A percentile compares a stretch with the other conserved stretches of the same genome.
These are phyloP conservation scores for Ochetophila trinervis DNA, from an alignment of 306 rosid species.

Conservation along the genomic window DNA sequence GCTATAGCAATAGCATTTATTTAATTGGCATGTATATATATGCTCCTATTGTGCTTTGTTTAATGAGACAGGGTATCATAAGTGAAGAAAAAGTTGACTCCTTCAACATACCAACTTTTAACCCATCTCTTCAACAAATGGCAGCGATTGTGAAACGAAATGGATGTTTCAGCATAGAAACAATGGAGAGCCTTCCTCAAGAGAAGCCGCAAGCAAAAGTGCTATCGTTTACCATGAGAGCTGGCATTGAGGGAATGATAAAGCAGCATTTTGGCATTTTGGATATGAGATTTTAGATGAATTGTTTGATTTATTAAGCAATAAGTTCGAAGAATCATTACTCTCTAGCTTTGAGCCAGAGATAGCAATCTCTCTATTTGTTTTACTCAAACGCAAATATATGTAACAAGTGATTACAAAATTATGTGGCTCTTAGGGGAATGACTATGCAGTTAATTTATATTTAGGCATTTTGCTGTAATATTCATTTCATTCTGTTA, in stretches of 20 bases:
- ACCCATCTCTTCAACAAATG: constrained; percentile 10
- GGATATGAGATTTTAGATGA: constrained; percentile 20
- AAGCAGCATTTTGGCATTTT: constrained; percentile 33
- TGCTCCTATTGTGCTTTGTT: too few species aligned
- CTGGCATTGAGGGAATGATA: constrained; percentile 13
- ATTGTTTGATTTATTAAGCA: constrained; percentile 12
- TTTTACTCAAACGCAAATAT: constrained; percentile 16
- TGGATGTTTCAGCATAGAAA: constrained; percentile 18
- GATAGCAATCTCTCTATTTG: constrained; percentile 16
- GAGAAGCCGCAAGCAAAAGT: constrained; percentile 1
- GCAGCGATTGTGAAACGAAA: constrained; percentile 16
- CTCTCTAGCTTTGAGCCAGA: neutral
- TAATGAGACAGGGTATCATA: constrained; percentile 24
- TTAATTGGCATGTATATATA: neutral
- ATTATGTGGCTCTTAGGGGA: too few species aligned
- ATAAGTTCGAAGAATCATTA: constrained; percentile 15
- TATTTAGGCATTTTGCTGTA: too few species aligned
- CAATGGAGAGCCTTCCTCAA: constrained; percentile 13
- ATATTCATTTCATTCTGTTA: too few species aligned
- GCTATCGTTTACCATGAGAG: neutral
- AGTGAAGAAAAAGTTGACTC: constrained; percentile 24
- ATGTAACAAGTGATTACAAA: neutral
- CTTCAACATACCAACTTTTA: constrained; percentile 15
- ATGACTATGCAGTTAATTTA: too few species aligned
- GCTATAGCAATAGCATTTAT: too few species aligned